Percentiles rank a stretch among this genome's conserved stretches.
Evolutionary conservation across 331 rosid species (phyloP).

Genomic region (Arachis monticola): DNA sequence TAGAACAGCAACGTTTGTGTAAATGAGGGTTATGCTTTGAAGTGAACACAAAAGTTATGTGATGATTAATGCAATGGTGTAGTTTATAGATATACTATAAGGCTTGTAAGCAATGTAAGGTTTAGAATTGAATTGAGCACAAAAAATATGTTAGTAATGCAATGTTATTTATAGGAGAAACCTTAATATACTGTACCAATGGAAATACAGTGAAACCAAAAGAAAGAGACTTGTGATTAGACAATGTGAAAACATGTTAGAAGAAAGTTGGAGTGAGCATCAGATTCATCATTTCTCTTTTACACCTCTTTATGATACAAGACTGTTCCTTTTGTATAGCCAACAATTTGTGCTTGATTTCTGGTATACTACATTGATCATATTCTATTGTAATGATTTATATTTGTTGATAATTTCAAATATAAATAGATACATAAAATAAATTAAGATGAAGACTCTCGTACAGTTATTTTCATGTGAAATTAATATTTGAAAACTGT

Average conservation of each 20-base stretch:
- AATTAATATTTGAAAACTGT: too few species aligned
- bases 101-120: not conserved
- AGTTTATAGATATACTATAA: conserved; percentile 50
- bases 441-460: too few species aligned
- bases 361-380: not conserved
- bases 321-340: not conserved
- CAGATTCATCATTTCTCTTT: conserved; percentile 47
- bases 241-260: conserved; percentile 17
- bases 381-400: not conserved
- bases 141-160: conserved; percentile 13
- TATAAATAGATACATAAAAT: not conserved
- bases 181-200: not conserved
- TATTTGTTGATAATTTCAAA: not conserved
- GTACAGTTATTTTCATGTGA: too few species aligned
- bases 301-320: not conserved
- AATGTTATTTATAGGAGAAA: conserved; percentile 55
- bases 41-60: conserved; percentile 22
- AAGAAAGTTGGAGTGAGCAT: conserved; percentile 47
- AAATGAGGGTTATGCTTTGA: conserved; percentile 1
- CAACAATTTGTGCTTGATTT: not conserved
- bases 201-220: not conserved
- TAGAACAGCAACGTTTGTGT: not conserved
- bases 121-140: not conserved
- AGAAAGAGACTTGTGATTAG: not conserved
- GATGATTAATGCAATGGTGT: conserved; percentile 22